Evolutionary conservation across 345 rosid genomes (phyloP).

Genomic region (Syzygium aromaticum): DNA sequence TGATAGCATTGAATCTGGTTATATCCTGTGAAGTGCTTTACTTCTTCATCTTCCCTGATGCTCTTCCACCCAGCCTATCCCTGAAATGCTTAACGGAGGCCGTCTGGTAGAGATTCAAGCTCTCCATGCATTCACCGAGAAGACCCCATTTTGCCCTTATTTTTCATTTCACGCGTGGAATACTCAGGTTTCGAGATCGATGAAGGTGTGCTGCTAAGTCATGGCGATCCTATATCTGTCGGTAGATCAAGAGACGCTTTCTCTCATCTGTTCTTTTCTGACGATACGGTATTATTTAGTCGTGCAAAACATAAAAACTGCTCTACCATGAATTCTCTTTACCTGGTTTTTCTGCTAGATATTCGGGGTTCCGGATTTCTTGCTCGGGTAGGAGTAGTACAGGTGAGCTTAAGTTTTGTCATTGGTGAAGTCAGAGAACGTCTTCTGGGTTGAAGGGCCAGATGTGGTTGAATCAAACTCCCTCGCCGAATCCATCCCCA

Average conservation of each 20-base stretch:
- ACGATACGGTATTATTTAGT: background rate
- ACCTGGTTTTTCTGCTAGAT: background rate
- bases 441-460: background rate
- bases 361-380: background rate
- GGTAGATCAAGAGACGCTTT: background rate
- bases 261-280: background rate
- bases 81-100: background rate
- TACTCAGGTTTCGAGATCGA: background rate
- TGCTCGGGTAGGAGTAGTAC: background rate
- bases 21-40: background rate
- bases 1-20: background rate
- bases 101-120: background rate
- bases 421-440: background rate
- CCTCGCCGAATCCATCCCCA: background rate
- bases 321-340: background rate
- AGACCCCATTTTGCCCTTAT: background rate
- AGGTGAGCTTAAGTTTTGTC: background rate
- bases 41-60: background rate
- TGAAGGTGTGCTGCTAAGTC: background rate
- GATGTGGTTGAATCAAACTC: background rate
- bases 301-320: background rate
- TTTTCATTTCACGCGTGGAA: background rate
- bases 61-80: rapidly evolving
- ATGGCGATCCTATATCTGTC: background rate
- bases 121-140: background rate